Conservation (phyloP, 2,329 filamentous ascomycete species). For the Tolypocladium ovalisporum region DNA sequence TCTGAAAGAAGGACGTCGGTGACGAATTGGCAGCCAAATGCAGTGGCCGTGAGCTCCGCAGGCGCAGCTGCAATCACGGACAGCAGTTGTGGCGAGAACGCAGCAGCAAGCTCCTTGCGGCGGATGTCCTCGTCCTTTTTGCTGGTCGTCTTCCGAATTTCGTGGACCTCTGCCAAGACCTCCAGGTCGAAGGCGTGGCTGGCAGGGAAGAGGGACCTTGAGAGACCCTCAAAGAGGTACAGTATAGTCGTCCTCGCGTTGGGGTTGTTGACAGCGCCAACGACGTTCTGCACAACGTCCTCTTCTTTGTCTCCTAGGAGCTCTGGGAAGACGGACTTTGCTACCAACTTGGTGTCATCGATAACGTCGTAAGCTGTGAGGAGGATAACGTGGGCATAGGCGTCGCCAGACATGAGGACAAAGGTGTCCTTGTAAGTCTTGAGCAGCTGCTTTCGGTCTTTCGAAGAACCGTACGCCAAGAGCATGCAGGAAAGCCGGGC, state of each 20-base stretch:
- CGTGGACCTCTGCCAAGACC: constrained; percentile 65
- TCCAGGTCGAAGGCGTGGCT: constrained; percentile 56
- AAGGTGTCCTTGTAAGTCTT: constrained; percentile 86
- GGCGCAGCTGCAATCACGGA: constrained; percentile 60
- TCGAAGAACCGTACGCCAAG: constrained; percentile 75
- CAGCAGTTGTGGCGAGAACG: constrained; percentile 65
- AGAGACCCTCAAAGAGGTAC: constrained; percentile 67
- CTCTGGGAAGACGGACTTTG: constrained; percentile 80
- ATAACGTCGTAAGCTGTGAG: constrained; percentile 82
- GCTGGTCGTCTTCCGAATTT: constrained; percentile 71
- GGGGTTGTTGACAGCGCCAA: constrained; percentile 53
- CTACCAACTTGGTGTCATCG: constrained; percentile 83
- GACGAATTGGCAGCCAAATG: constrained; percentile 81
- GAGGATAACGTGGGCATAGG: constrained; percentile 68
- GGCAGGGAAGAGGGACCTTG: constrained; percentile 48
- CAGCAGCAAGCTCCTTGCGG: constrained; percentile 63
- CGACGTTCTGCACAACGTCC: constrained; percentile 50
- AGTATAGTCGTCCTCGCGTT: constrained; percentile 59
- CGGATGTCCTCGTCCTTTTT: constrained; percentile 81
- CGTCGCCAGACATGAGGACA: constrained; percentile 72
- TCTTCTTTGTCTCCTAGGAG: constrained; percentile 63
- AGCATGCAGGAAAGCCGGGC: constrained; percentile 71
- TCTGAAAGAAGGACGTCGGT: constrained; percentile 70
- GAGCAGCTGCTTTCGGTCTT: constrained; percentile 83
- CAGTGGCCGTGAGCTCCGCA: constrained; percentile 56